These are phyloP conservation scores for Oldenlandia corymbosa DNA, from an alignment of 257 asterid genomes.

Conservation along the genomic window DNA sequence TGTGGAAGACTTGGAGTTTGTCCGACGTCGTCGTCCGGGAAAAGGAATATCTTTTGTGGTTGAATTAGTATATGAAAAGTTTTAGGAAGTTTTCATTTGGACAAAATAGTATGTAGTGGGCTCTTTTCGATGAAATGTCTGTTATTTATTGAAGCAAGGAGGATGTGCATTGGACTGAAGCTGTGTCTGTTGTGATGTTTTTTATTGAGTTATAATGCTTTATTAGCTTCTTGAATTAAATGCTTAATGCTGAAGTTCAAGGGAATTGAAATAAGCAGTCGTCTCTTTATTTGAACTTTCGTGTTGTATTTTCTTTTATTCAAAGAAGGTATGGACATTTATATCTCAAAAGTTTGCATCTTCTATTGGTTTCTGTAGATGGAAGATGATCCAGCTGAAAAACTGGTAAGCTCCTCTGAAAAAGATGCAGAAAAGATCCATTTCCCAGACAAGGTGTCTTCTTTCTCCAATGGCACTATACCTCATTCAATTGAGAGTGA, in stretches of 20 bases:
- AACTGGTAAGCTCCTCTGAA: constrained; percentile 45
- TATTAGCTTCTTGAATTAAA: not conserved
- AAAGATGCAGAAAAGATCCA: constrained; percentile 38
- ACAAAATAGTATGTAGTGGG: not conserved
- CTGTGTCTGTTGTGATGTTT: not conserved
- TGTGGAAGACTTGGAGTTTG: not conserved
- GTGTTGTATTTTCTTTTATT: too few relatives aligned
- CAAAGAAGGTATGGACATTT: constrained; percentile 9
- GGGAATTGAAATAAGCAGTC: not conserved
- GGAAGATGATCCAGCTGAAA: constrained; percentile 76
- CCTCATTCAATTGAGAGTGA: constrained; percentile 32
- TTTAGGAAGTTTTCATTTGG: not conserved
- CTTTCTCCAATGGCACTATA: constrained; percentile 25
- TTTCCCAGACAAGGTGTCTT: constrained; percentile 31
- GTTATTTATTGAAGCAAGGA: not conserved
- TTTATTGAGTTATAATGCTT: not conserved
- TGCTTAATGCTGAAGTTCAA: not conserved
- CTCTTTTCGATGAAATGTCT: not conserved
- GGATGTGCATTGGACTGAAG: not conserved
- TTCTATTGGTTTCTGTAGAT: constrained; percentile 39
- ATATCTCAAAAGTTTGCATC: constrained; percentile 21
- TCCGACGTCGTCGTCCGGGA: too few relatives aligned
- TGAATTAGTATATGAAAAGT: not conserved
- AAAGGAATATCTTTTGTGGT: too few relatives aligned
- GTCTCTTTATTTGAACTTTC: not conserved